phyloP scores from a whole-genome alignment of 805 yeast genomes.

The Candida ficus region DNA sequence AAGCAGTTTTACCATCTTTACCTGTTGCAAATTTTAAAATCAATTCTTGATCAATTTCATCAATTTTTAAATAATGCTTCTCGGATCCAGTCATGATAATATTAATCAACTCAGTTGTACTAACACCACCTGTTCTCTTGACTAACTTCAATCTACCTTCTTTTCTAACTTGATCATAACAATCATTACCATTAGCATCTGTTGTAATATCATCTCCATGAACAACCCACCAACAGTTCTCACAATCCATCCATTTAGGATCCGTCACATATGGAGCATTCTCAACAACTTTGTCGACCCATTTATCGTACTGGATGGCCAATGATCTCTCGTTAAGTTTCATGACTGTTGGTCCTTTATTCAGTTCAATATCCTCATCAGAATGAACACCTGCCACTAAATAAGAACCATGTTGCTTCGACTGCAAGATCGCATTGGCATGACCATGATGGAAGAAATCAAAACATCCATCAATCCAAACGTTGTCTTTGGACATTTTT shows the following conservation, averaged over 20 bases:
- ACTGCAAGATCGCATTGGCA: conserved; percentile 95
- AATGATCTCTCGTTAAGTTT: conserved; percentile 64
- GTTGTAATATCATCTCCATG: conserved; percentile 98
- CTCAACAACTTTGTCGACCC: conserved; percentile 70
- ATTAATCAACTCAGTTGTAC: conserved; percentile 92
- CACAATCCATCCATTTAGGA: conserved; percentile 62
- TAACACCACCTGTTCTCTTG: conserved; percentile 87
- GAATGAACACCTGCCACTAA: conserved; percentile 87
- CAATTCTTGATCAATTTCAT: conserved; percentile 3
- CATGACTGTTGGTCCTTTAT: conserved; percentile 97
- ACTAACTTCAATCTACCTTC: conserved; percentile 86
- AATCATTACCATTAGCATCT: conserved; percentile 92
- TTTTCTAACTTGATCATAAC: conserved; percentile 80
- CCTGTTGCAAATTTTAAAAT: conserved; percentile 53
- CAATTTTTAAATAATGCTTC: conserved; percentile 12
- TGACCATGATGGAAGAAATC: conserved; percentile 98
- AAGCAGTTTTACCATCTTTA: conserved; percentile 47
- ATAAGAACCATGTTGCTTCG: conserved; percentile 73
- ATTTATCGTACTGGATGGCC: conserved; percentile 88
- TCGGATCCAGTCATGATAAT: conserved; percentile 51
- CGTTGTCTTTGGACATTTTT: conserved; percentile 28
- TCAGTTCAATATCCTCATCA: conserved; percentile 74
- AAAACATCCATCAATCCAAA: conserved; percentile 98
- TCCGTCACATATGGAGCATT: conserved; percentile 93
- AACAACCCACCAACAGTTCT: conserved; percentile 84